Percentiles rank a stretch among this genome's conserved stretches.
Evolutionary conservation across 805 yeast species (phyloP).

Genomic region (Clavispora asparagi): DNA sequence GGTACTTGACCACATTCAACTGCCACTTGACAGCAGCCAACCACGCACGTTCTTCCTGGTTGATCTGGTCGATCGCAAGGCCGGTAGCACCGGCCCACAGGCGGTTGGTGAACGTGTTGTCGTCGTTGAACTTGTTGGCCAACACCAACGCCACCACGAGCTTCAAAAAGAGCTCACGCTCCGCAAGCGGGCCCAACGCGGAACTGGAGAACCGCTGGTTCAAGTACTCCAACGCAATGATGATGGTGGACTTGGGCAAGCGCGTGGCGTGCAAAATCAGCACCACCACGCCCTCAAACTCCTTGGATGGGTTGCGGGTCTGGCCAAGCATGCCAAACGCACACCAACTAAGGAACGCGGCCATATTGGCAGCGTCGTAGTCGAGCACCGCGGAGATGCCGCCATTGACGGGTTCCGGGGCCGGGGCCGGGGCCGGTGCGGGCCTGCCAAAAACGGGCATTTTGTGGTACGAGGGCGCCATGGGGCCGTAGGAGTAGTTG

Average conservation of each 20-base stretch:
- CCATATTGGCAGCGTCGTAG: constrained; percentile 73
- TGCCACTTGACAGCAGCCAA: constrained; percentile 56
- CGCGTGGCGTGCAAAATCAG: constrained; percentile 83
- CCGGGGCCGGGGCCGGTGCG: constrained; percentile 2
- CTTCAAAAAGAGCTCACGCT: constrained; percentile 44
- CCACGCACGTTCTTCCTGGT: constrained; percentile 69
- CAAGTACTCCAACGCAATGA: constrained; percentile 74
- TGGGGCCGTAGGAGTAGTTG: constrained; percentile 11
- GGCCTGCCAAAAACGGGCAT: neutral
- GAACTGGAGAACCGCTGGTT: constrained; percentile 48
- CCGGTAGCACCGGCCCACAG: constrained; percentile 98
- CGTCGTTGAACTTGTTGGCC: constrained; percentile 94
- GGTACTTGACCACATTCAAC: constrained; percentile 39
- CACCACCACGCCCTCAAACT: constrained; percentile 55
- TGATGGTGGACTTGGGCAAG: constrained; percentile 74
- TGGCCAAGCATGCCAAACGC: constrained; percentile 63
- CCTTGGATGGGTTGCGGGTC: constrained; percentile 35
- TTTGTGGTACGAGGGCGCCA: constrained; percentile 3
- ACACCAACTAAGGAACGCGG: constrained; percentile 73
- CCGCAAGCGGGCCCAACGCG: constrained; percentile 16
- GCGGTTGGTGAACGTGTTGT: constrained; percentile 89
- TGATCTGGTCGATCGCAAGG: constrained; percentile 54
- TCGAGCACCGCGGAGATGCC: constrained; percentile 77
- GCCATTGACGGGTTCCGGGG: constrained; percentile 40
- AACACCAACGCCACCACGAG: constrained; percentile 68